phyloP scores from a whole-genome alignment of 257 asterid genomes.

The Eucommia ulmoides region DNA sequence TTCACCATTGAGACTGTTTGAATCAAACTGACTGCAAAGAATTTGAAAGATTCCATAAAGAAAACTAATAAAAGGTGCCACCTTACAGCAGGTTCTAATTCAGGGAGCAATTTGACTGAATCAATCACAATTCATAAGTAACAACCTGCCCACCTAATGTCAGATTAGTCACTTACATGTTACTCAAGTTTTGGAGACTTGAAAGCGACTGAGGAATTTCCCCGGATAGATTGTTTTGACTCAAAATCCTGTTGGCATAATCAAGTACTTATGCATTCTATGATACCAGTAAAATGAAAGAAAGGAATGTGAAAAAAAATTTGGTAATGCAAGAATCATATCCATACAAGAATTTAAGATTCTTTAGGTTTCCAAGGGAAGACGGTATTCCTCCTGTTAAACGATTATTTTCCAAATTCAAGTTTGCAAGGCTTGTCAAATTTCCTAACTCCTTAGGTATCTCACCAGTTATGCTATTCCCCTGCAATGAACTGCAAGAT shows the following conservation, averaged over 20 bases:
- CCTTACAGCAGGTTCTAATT: neutral
- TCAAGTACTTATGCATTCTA: constrained; percentile 1
- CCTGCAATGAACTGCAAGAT: constrained; percentile 82
- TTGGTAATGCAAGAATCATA: constrained; percentile 5
- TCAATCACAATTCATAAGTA: neutral
- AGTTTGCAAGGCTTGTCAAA: constrained; percentile 68
- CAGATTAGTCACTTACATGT: constrained; percentile 38
- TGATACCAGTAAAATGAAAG: neutral
- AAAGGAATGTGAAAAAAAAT: no score
- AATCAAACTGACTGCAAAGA: constrained; percentile 69
- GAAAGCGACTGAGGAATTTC: constrained; percentile 71
- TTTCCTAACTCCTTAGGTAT: constrained; percentile 77
- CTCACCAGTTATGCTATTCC: constrained; percentile 68
- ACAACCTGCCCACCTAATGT: neutral
- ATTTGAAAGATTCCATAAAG: constrained; percentile 7
- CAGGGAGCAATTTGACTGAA: neutral
- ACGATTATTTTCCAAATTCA: constrained; percentile 66
- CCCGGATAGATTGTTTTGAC: constrained; percentile 68
- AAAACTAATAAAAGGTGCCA: constrained; percentile 1
- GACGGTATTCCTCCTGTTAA: constrained; percentile 74
- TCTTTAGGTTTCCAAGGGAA: constrained; percentile 67
- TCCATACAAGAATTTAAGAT: constrained; percentile 71
- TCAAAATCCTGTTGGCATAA: constrained; percentile 45
- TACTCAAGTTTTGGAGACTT: constrained; percentile 41
- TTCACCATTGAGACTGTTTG: constrained; percentile 58